Conservation (phyloP, 2,329 filamentous ascomycete genomes). For the Colletotrichum tamarilloi region DNA sequence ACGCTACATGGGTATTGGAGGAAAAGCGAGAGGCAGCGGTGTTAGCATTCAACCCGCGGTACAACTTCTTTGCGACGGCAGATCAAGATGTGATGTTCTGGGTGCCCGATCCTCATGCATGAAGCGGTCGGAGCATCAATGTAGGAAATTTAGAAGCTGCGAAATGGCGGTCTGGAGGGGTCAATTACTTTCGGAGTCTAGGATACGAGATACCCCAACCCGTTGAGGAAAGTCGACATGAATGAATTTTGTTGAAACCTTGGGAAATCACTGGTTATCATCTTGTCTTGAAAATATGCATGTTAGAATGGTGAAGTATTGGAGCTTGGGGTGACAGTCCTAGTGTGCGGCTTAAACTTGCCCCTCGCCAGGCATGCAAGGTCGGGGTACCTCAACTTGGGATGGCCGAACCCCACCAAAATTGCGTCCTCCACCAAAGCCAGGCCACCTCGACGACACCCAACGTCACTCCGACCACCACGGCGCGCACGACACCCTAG, state of each 20-base stretch:
- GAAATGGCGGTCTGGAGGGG: background rate
- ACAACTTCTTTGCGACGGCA: slow-evolving; percentile 90
- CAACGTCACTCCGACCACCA: slow-evolving; percentile 20
- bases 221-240: background rate
- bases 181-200: slow-evolving; percentile 26
- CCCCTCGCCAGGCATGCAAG: slow-evolving; percentile 3
- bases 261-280: background rate
- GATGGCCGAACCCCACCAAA: slow-evolving; percentile 28
- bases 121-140: slow-evolving; percentile 33
- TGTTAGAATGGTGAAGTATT: background rate
- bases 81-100: slow-evolving; percentile 87
- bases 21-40: slow-evolving; percentile 78
- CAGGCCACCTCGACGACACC: background rate
- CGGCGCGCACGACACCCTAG: background rate
- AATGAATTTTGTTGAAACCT: background rate
- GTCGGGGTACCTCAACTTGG: background rate
- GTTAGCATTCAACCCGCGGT: slow-evolving; percentile 89
- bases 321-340: background rate
- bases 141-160: background rate
- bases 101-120: slow-evolving; percentile 75
- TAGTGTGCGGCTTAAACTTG: background rate
- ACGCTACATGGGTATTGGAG: slow-evolving; percentile 72
- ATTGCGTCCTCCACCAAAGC: slow-evolving; percentile 17
- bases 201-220: slow-evolving; percentile 29
- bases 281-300: too few species aligned